Evolutionary conservation across 2,329 filamentous ascomycete genomes (phyloP).

Genomic region (Apiospora sp.): DNA sequence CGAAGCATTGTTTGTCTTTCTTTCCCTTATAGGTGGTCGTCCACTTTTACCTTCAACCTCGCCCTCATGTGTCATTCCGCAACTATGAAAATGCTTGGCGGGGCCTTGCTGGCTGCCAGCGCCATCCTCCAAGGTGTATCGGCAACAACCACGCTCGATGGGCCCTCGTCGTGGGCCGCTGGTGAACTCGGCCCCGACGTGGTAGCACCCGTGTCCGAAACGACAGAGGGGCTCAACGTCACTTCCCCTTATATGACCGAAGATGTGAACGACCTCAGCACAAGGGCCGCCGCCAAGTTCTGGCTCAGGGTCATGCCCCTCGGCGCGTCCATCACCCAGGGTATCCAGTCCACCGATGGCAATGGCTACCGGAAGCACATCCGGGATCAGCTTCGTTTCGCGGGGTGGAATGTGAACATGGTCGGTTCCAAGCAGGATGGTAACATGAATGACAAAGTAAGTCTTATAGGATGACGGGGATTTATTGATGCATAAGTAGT

Average conservation of each 20-base stretch:
- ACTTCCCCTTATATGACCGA: not conserved
- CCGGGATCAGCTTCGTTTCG: constrained; percentile 20
- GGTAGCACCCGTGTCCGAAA: constrained; percentile 4
- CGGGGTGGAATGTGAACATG: constrained; percentile 28
- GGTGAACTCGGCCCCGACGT: constrained; percentile 6
- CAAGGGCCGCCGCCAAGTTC: constrained; percentile 19
- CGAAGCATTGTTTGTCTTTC: not conserved
- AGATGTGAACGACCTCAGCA: not conserved
- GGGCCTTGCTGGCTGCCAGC: constrained; percentile 20
- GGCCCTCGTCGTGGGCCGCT: constrained; percentile 1
- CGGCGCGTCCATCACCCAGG: constrained; percentile 33
- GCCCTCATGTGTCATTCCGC: not conserved
- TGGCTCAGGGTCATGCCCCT: constrained; percentile 29
- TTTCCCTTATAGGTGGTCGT: not conserved
- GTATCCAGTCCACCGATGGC: constrained; percentile 23
- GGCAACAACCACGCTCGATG: not conserved
- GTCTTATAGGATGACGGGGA: not conserved
- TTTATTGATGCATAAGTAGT: not conserved
- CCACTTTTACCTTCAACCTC: not conserved
- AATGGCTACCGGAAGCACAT: constrained; percentile 32
- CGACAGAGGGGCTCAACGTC: not conserved
- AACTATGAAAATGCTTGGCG: constrained; percentile 6
- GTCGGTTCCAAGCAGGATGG: constrained; percentile 27
- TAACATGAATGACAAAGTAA: constrained; percentile 25
- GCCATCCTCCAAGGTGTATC: constrained; percentile 19